Conservation (phyloP, 345 rosid genomes). For the Microcos paniculata region DNA sequence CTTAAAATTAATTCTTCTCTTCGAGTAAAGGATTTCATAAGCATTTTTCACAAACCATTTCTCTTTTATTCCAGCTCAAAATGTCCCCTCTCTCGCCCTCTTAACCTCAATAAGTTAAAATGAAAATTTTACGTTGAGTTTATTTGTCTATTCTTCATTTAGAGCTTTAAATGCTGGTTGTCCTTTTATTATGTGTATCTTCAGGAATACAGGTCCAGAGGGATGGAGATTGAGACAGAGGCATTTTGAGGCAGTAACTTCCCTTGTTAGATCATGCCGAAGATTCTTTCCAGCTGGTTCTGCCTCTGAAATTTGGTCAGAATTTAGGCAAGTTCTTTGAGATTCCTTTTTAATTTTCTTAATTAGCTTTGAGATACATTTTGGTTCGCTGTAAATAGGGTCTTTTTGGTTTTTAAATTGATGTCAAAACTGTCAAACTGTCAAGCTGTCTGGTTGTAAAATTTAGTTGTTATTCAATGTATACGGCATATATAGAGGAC, state of each 20-base stretch:
- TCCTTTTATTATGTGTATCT: conserved; percentile 15
- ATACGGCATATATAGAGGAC: not conserved
- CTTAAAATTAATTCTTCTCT: not conserved
- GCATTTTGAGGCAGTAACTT: conserved; percentile 82
- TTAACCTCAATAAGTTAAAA: not conserved
- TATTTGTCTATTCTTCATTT: not conserved
- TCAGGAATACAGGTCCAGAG: conserved; percentile 94
- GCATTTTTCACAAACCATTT: not conserved
- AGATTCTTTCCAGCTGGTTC: conserved; percentile 86
- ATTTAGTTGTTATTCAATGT: not conserved
- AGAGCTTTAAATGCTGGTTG: not conserved
- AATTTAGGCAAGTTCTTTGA: conserved; percentile 64
- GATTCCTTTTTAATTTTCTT: not conserved
- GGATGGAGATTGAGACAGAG: conserved; percentile 96
- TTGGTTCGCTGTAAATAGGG: not conserved
- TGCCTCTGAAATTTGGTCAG: conserved; percentile 93
- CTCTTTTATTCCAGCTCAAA: not conserved
- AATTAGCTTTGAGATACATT: not conserved
- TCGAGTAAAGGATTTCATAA: not conserved
- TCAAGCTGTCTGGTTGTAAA: not conserved
- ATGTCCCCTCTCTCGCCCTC: not conserved
- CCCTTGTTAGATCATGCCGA: conserved; percentile 84
- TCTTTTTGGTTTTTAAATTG: not conserved
- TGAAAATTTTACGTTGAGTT: not conserved
- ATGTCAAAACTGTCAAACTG: not conserved